phyloP scores from a whole-genome alignment of 2,329 filamentous ascomycete species.

The Neonectria coccinea region DNA sequence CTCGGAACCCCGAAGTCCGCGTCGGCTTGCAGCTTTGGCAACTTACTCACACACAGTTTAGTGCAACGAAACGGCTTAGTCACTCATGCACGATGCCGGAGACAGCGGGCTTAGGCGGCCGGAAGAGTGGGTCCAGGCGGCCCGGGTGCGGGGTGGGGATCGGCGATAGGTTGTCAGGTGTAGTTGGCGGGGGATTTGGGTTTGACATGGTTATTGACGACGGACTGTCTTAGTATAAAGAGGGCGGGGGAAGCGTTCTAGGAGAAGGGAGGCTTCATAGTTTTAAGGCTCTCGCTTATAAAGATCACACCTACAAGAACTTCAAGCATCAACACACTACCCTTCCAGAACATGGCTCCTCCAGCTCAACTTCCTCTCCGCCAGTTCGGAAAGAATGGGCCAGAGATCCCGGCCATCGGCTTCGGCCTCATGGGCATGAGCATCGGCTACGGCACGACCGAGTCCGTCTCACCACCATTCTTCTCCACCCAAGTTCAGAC shows the following conservation, averaged over 20 bases:
- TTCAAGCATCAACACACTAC: background rate
- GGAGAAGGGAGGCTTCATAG: background rate
- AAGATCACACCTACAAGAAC: background rate
- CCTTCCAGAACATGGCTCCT: constrained; percentile 30
- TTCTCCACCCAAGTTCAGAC: background rate
- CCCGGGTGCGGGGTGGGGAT: background rate
- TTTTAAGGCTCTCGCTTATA: background rate
- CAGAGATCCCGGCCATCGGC: constrained; percentile 62
- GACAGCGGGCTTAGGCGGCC: constrained; percentile 22
- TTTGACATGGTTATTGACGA: background rate
- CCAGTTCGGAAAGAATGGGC: constrained; percentile 63
- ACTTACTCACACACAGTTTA: background rate
- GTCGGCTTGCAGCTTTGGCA: background rate
- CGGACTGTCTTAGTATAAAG: background rate
- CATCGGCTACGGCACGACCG: constrained; percentile 50
- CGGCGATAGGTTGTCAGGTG: background rate
- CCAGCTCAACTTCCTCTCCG: constrained; percentile 36
- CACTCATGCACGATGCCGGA: constrained; percentile 18
- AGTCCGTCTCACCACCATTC: constrained; percentile 31
- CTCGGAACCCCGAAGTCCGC: background rate
- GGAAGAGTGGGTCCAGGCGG: constrained; percentile 15
- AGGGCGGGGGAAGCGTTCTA: background rate
- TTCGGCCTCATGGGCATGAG: constrained; percentile 66
- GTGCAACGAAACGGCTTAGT: constrained; percentile 16
- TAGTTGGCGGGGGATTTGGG: constrained; percentile 2